Evolutionary conservation across 306 rosid species (phyloP).

Genomic region (Trifolium pratense): DNA sequence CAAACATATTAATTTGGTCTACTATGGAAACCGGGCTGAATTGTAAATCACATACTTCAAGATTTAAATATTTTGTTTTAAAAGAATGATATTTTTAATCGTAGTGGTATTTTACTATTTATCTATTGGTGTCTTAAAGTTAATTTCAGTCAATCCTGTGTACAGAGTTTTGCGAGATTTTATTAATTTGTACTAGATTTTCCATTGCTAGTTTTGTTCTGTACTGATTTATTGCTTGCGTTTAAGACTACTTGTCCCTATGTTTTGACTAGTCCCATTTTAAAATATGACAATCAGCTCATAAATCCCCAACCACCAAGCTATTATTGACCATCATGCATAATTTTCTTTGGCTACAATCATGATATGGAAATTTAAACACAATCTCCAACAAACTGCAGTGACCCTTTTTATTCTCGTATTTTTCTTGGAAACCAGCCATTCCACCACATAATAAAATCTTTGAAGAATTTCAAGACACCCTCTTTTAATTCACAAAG

Average conservation of each 20-base stretch:
- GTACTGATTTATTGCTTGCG: not conserved
- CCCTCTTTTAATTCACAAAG: no score
- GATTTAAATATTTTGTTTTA: not conserved
- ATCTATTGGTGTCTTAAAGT: slow-evolving; percentile 14
- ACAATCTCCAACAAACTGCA: not conserved
- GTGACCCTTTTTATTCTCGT: no score
- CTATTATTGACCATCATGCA: not conserved
- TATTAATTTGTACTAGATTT: not conserved
- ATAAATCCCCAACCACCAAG: not conserved
- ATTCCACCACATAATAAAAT: no score
- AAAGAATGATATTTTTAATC: slow-evolving; percentile 3
- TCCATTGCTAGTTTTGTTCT: not conserved
- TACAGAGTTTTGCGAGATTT: slow-evolving; percentile 9
- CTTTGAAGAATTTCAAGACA: no score
- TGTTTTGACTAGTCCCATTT: not conserved
- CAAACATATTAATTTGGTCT: slow-evolving; percentile 20
- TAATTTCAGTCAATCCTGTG: not conserved
- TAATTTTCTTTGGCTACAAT: not conserved
- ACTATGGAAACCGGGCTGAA: slow-evolving; percentile 2
- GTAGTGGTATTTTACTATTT: not conserved
- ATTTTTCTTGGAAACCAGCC: no score
- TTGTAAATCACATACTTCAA: slow-evolving; percentile 5
- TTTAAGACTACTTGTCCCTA: not conserved
- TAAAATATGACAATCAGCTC: not conserved
- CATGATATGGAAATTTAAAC: slow-evolving; percentile 5